Evolutionary conservation across 495 filamentous ascomycete species (phyloP).

Genomic region (Hypoxylon fragiforme): DNA sequence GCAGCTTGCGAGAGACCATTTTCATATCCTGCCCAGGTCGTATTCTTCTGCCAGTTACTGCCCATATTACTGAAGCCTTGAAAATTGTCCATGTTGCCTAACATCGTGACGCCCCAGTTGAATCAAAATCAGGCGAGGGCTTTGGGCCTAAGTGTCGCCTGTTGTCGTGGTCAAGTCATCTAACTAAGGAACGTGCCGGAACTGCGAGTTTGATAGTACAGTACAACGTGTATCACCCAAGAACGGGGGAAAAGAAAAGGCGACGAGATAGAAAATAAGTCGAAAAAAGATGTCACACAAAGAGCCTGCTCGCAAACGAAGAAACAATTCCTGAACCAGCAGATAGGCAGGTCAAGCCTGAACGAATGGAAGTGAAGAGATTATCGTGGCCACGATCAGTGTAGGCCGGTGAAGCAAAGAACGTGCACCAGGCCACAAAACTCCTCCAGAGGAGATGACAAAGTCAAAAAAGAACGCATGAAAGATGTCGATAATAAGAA

Average conservation of each 20-base stretch:
- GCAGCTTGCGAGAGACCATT: conserved; percentile 43
- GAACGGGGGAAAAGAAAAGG: conserved; percentile 27
- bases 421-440: conserved; percentile 29
- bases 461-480: conserved; percentile 29
- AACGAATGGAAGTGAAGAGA: conserved; percentile 45
- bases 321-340: conserved; percentile 51
- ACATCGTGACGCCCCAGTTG: conserved; percentile 41
- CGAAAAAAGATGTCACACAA: conserved; percentile 29
- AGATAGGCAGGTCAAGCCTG: conserved; percentile 33
- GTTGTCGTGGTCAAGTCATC: conserved; percentile 52
- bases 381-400: conserved; percentile 28
- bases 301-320: conserved; percentile 46
- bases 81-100: conserved; percentile 28
- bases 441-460: conserved; percentile 39
- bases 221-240: conserved; percentile 26
- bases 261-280: conserved; percentile 27
- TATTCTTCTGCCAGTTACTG: conserved; percentile 45
- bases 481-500: conserved; percentile 33
- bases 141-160: conserved; percentile 47
- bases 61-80: conserved; percentile 36
- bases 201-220: conserved; percentile 38
- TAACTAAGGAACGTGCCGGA: conserved; percentile 42
- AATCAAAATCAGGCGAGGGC: conserved; percentile 48
- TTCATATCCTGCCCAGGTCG: conserved; percentile 36
- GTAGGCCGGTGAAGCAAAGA: conserved; percentile 32